Evolutionary conservation across 805 yeast genomes (phyloP), one percentile per base, ranked within the genome.

Genomic region (Kazachstania bromeliacearum): DNA sequence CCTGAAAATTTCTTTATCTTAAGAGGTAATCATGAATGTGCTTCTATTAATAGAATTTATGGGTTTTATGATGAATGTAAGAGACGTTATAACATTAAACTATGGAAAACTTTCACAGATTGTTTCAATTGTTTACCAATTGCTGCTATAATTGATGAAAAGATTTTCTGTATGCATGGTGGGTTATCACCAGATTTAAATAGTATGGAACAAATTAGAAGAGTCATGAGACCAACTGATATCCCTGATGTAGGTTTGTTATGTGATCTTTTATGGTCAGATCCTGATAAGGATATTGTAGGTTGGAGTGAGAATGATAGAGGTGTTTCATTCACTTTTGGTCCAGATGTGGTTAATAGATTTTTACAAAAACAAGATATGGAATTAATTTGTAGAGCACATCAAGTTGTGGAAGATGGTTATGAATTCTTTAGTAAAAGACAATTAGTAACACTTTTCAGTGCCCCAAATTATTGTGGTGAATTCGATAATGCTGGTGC

Each of bases 241-340:
- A 87, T 89, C 51, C 98, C 98, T 38, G 98, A 89, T 63, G 95
- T 87, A 42, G 98, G 98, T 19, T 74, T 89, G 53, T 73, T 89
- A 53, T 89, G 96, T 70, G 98, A 89, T 64, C 72, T 89, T 62
- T 73, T 89, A 54, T 89, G 98, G 98, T 84, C 96, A 2, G 98
- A 89, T 62, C 98, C 98, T 18, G 97, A 89, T 64, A 89, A 92
- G 65, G 96, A 88, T 64, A 88, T 89, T 50, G 85, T 92, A 23
- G 98, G 97, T 14, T 89, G 98, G 98, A 81, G 94, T 51, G 98
- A 92, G 67, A 89, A 92, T 62, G 98, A 92, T 67, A 83, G 98
- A 66, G 97, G 97, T 59, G 97, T 89, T 43, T 87, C 96, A 18
- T 89, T 88, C 64, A 89, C 97, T n/a, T 89, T 92, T 66, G 97